phyloP scores from a whole-genome alignment of 768 basidiomycete genomes.

The Asterophora lycoperdoides region DNA sequence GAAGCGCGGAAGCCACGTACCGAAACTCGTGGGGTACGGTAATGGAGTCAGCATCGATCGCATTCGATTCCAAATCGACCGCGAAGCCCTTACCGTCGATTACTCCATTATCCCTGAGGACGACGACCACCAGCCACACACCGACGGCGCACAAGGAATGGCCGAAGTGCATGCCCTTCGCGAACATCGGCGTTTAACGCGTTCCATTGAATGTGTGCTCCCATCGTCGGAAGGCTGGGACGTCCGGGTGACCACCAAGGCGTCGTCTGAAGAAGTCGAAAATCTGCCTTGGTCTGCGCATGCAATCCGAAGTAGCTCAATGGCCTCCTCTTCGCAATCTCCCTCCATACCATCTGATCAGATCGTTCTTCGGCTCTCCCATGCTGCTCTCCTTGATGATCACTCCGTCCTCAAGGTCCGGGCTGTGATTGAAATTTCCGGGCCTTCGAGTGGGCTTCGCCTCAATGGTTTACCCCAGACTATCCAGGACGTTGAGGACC shows the following conservation, averaged over 20 bases:
- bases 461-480: constrained; percentile 81
- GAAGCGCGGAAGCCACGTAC: constrained; percentile 70
- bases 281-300: constrained; percentile 68
- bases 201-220: constrained; percentile 78
- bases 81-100: constrained; percentile 78
- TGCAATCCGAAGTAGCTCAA: constrained; percentile 47
- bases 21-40: constrained; percentile 74
- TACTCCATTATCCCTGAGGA: constrained; percentile 81
- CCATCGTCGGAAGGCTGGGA: constrained; percentile 83
- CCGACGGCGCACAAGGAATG: constrained; percentile 40
- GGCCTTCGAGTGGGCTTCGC: constrained; percentile 70
- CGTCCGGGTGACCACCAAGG: constrained; percentile 71
- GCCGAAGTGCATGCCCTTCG: constrained; percentile 62
- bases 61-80: constrained; percentile 72
- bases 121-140: constrained; percentile 40
- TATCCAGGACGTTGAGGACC: constrained; percentile 61
- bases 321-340: constrained; percentile 26
- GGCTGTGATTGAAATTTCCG: constrained; percentile 75
- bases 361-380: constrained; percentile 63
- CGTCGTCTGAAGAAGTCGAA: constrained; percentile 68
- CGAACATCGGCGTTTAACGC: constrained; percentile 65
- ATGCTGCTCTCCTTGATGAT: constrained; percentile 65
- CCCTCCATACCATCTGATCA: constrained; percentile 38
- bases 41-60: constrained; percentile 78
- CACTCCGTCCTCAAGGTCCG: constrained; percentile 80